phyloP scores from a whole-genome alignment of 441 rosid species.

The Erodium trifolium region DNA sequence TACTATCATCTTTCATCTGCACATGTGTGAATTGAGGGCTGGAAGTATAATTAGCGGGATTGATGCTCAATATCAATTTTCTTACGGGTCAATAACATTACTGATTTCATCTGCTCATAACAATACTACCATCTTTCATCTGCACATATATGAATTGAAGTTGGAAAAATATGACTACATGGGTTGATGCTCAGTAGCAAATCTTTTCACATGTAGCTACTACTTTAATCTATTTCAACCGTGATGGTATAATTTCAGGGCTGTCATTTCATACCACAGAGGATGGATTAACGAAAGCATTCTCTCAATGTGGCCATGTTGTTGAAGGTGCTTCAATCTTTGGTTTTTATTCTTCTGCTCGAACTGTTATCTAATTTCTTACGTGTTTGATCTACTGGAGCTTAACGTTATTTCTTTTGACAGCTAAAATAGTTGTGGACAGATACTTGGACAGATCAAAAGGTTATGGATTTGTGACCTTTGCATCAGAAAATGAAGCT shows the following conservation, averaged over 20 bases:
- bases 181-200: not conserved
- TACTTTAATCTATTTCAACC: not conserved
- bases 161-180: no score
- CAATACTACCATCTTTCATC: no score
- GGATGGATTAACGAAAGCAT: not conserved
- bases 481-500: conserved; percentile 77
- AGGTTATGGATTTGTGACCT: conserved; percentile 87
- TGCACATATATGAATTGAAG: no score
- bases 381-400: not conserved
- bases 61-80: no score
- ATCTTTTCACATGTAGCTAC: not conserved
- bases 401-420: conserved; percentile 11
- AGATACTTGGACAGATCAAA: conserved; percentile 60
- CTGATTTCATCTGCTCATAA: no score
- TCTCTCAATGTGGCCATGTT: not conserved
- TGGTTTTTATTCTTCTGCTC: not conserved
- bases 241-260: not conserved
- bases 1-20: no score
- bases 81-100: no score
- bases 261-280: not conserved
- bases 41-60: no score
- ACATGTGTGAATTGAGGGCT: no score
- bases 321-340: not conserved
- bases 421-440: conserved; percentile 66
- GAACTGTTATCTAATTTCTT: not conserved